These are phyloP conservation scores for Talaromyces verruculosus DNA, from an alignment of 2,329 filamentous ascomycete species.

Conservation along the genomic window DNA sequence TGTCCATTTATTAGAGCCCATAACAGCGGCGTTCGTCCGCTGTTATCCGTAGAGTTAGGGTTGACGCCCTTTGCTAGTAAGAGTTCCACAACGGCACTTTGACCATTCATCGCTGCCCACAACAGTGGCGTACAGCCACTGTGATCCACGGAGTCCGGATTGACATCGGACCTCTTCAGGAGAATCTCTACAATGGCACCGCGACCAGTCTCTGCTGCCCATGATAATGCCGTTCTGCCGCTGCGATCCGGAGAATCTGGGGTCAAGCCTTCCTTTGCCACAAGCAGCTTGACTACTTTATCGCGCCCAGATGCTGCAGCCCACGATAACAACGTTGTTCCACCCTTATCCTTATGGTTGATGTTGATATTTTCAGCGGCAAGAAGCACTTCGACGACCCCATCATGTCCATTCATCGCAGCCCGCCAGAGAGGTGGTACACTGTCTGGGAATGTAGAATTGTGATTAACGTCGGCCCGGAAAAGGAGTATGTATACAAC, in stretches of 20 bases:
- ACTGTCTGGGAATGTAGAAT: neutral
- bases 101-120: conserved; percentile 5
- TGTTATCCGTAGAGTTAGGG: neutral
- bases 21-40: conserved; percentile 2
- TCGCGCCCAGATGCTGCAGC: neutral
- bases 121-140: neutral
- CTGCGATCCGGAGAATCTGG: neutral
- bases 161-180: neutral
- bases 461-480: neutral
- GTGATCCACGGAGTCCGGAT: neutral
- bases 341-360: neutral
- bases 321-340: neutral
- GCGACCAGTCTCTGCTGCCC: neutral
- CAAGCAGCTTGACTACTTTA: neutral
- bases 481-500: neutral
- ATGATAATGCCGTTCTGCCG: conserved; percentile 10
- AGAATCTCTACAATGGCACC: conserved; percentile 9
- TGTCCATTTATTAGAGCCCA: neutral
- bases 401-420: neutral
- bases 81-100: neutral
- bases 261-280: neutral
- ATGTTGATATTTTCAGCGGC: neutral
- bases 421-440: neutral
- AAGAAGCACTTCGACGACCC: neutral
- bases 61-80: conserved; percentile 2